phyloP scores from a whole-genome alignment of 805 yeast species.

The Pichia gijzeniarum region DNA sequence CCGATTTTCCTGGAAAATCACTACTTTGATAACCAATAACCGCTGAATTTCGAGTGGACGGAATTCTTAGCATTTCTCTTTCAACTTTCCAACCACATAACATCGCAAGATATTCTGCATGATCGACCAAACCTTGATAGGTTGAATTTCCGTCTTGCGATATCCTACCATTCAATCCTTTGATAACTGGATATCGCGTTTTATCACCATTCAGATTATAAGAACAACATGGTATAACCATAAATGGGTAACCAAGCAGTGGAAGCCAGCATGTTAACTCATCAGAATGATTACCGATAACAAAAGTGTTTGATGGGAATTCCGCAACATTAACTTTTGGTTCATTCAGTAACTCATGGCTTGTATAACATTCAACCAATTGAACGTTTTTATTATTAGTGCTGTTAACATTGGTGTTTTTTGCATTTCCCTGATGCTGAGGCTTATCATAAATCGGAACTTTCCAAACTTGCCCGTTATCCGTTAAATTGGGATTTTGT shows the following conservation, averaged over 20 bases:
- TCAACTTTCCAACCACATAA: conserved; percentile 79
- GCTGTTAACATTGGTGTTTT: background rate
- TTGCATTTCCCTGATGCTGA: conserved; percentile 20
- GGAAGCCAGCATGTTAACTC: conserved; percentile 97
- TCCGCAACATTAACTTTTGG: conserved; percentile 55
- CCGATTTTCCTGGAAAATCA: conserved; percentile 26
- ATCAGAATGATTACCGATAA: conserved; percentile 93
- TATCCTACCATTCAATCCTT: conserved; percentile 9
- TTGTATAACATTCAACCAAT: conserved; percentile 48
- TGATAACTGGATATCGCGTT: conserved; percentile 52
- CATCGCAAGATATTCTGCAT: conserved; percentile 62
- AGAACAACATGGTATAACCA: conserved; percentile 94
- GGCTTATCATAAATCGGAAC: conserved; percentile 35
- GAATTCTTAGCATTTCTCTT: conserved; percentile 84
- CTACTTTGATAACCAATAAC: conserved; percentile 54
- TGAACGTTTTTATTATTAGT: conserved; percentile 29
- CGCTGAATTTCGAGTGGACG: conserved; percentile 92
- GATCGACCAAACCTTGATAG: conserved; percentile 82
- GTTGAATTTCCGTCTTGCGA: conserved; percentile 41
- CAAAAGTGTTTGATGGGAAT: conserved; percentile 64
- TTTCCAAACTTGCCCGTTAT: conserved; percentile 57
- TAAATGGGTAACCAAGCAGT: conserved; percentile 72
- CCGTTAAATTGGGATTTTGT: conserved; percentile 46
- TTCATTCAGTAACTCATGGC: conserved; percentile 45
- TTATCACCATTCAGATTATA: conserved; percentile 77